Evolutionary conservation across 768 basidiomycete genomes (phyloP).

Genomic region (Tulasnella sp.): DNA sequence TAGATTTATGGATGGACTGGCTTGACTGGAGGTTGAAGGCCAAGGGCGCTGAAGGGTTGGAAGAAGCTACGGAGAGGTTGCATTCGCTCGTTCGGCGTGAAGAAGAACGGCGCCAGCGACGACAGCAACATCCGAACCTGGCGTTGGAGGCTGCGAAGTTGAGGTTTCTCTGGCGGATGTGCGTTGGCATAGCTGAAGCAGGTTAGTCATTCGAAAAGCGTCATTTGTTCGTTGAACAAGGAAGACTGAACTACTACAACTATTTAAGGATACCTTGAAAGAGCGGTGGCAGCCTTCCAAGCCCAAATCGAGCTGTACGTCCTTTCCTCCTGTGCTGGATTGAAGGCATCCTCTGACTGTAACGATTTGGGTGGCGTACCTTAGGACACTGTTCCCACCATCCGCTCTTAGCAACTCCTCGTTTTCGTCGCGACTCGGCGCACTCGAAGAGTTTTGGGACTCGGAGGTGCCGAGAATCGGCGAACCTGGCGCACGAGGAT

Average conservation of each 20-base stretch:
- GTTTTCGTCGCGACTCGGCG: conserved; percentile 44
- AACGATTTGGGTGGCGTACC: not conserved
- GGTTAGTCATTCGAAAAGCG: conserved; percentile 39
- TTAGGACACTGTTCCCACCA: conserved; percentile 55
- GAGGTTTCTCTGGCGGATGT: conserved; percentile 63
- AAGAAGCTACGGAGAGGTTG: conserved; percentile 18
- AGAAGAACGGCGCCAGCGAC: not conserved
- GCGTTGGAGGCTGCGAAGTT: conserved; percentile 28
- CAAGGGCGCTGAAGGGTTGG: conserved; percentile 37
- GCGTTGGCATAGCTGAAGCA: conserved; percentile 54
- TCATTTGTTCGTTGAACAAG: not conserved
- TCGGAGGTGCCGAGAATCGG: conserved; percentile 69
- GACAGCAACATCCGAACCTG: not conserved
- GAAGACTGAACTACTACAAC: conserved; percentile 7
- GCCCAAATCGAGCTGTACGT: conserved; percentile 46
- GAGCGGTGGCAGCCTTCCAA: conserved; percentile 70
- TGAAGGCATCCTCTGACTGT: not conserved
- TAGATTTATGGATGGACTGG: conserved; percentile 69
- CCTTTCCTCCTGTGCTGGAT: not conserved
- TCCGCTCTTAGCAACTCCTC: conserved; percentile 38
- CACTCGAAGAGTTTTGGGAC: conserved; percentile 79
- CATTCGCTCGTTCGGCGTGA: not conserved
- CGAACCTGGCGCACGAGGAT: conserved; percentile 57
- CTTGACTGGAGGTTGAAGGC: conserved; percentile 62
- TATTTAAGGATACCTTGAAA: conserved; percentile 58